Base-by-base conservation (phyloP, 768 basidiomycete species). In the Lactarius trivialis region DNA sequence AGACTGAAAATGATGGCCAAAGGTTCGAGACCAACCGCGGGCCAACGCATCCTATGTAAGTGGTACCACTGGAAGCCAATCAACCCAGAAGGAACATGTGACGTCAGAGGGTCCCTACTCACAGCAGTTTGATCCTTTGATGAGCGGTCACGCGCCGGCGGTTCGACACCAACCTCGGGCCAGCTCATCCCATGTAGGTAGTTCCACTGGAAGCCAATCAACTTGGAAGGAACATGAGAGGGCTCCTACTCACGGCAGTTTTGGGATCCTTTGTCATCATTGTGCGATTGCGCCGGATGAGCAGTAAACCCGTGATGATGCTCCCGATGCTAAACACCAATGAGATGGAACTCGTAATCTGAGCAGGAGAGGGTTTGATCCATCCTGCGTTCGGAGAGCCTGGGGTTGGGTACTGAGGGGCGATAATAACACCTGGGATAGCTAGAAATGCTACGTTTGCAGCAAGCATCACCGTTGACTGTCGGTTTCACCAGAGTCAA, bases 1-100 rank as follows among this genome's bases (percentile, higher is more conserved):
- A 85, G 66, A 61, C 80, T 79, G 60, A 82, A 83, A 57, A 82
- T 66, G 21, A 84, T 73, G 19, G 82, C 81, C 5, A 84, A 74
- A 1, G 70, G 78, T 66, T 84, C 81, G 1, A 82, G 70, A 1
- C 83, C 80, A 36, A 76, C 72, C 0, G 53, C 69, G 8, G 63
- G 36, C 4, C 74, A 68, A 30, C 66, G 67, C 54, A 72, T 65
- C 12, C 57, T 63, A 5, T 61, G 36, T 7, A 76, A 59, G 56
- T 68, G 75, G 15, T 65, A 50, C 9, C 66, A 70, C 68, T 71
- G 48, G 68, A 54, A 30, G 34, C 33, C 26, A 12, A 58, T 62
- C 33, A 48, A 21, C 48, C 15, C n/a, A 6, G 63, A 30, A 59
- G 9, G 63, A 30, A 59, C 5, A 6, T 14, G 14, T 9, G n/a